phyloP scores from a whole-genome alignment of 768 basidiomycete genomes.

The Baorangia bicolor region DNA sequence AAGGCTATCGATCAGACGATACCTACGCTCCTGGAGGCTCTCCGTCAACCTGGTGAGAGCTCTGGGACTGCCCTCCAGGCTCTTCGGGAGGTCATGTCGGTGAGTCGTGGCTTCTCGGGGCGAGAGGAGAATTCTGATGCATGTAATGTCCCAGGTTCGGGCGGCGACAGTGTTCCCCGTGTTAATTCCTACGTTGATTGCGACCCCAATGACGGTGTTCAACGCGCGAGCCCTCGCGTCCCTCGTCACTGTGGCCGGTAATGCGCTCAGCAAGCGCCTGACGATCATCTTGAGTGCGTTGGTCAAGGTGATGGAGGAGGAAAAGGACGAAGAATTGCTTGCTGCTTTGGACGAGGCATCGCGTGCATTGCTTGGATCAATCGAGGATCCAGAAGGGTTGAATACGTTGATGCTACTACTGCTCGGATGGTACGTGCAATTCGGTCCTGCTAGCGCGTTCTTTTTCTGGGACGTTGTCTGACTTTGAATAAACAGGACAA shows the following conservation, averaged over 20 bases:
- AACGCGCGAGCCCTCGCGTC: slow-evolving; percentile 90
- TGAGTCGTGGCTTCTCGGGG: slow-evolving; percentile 35
- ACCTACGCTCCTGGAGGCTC: slow-evolving; percentile 89
- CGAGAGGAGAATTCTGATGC: neutral
- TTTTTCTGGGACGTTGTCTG: neutral
- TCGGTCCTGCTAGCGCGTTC: neutral
- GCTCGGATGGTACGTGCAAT: slow-evolving; percentile 71
- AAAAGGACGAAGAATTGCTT: slow-evolving; percentile 65
- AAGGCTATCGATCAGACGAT: slow-evolving; percentile 97
- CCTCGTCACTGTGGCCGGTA: slow-evolving; percentile 91
- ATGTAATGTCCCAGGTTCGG: slow-evolving; percentile 59
- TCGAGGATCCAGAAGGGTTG: slow-evolving; percentile 83
- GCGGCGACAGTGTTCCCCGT: slow-evolving; percentile 97
- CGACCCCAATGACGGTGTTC: slow-evolving; percentile 90
- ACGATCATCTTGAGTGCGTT: slow-evolving; percentile 76
- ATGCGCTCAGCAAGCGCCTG: slow-evolving; percentile 81
- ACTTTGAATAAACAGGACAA: slow-evolving; percentile 56
- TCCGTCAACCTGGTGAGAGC: slow-evolving; percentile 87
- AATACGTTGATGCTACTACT: slow-evolving; percentile 87
- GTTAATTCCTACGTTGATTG: slow-evolving; percentile 88
- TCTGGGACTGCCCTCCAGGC: slow-evolving; percentile 97
- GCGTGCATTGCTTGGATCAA: slow-evolving; percentile 69
- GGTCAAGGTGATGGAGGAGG: slow-evolving; percentile 72
- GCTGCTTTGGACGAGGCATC: slow-evolving; percentile 75
- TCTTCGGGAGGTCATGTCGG: slow-evolving; percentile 90